Base-by-base conservation (phyloP, 75 land plant species). In the Cupressus sempervirens region DNA sequence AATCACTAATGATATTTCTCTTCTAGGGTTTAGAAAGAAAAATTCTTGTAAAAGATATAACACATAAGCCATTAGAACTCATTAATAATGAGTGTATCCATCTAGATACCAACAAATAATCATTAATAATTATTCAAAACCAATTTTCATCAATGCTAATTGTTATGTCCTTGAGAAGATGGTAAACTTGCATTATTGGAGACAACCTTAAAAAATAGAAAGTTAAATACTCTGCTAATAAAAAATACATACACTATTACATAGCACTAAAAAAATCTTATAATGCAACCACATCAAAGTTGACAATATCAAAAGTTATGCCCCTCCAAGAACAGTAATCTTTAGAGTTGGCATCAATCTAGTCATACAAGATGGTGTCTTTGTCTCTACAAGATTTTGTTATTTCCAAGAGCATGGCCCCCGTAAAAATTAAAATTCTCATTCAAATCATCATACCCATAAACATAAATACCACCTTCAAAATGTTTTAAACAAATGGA, bases 1-100 rank as follows among this genome's bases (percentile, higher is more conserved):
- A 70, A 98, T 92, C 32, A 96, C 87, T 40, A 98, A 97, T n/a
- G 99, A 93, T 36, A 98, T 96, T 82, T 94, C 97, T 77, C 99
- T 98, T 38, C 90, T 90, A 52, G 96, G 93, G 88, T 92, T 95
- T 45, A 98, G 85, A 32, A 86, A 23, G 99, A 94, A 0, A 98
- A 90, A 83, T 98, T 98, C 45, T 98, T 97, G 88, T 85, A 88
- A 10, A 84, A 23, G 10, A 50, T 11, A n/a, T 4, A 4, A n/a
- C n/a, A 79, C 13, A 26, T n/a, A n/a, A n/a, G 34, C 13, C 34
- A 3, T 70, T 10, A 32, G 34, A 29, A 32, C 0, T 2, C 74
- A 62, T 70, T 70, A 3, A 70, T 7, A 70, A 70, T 9, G 34
- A 70, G 26, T 13, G 32, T 70, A n/a, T n/a, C n/a, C n/a, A n/a